Evolutionary conservation across 768 basidiomycete species (phyloP).

Genomic region (Lactifluus piperatus): DNA sequence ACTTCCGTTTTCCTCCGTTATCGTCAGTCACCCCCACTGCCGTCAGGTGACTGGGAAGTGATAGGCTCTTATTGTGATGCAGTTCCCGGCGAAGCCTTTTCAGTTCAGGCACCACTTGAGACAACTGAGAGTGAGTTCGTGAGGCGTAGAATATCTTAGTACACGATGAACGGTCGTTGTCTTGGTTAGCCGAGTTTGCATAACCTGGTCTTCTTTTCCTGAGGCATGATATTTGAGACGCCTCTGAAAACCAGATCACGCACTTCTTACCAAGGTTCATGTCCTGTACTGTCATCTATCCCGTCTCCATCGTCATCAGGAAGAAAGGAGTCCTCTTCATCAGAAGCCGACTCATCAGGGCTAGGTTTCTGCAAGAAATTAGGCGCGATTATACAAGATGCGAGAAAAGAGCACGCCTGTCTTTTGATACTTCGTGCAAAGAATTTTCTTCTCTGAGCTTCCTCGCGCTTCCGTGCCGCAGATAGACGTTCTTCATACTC

Average conservation of each 20-base stretch:
- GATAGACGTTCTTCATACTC: slow-evolving; percentile 55
- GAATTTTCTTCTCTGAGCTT: slow-evolving; percentile 41
- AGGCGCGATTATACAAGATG: not conserved
- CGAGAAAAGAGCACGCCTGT: slow-evolving; percentile 34
- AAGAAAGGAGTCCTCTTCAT: slow-evolving; percentile 8
- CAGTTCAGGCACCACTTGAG: slow-evolving; percentile 84
- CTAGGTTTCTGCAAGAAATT: not conserved
- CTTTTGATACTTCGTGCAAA: slow-evolving; percentile 53
- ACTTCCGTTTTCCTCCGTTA: slow-evolving; percentile 4
- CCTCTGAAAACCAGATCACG: not conserved
- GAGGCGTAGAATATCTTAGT: slow-evolving; percentile 92
- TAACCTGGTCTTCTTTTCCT: slow-evolving; percentile 1
- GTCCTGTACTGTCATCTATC: not conserved
- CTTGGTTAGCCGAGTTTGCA: slow-evolving; percentile 15
- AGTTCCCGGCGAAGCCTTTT: slow-evolving; percentile 50
- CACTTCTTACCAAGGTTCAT: not conserved
- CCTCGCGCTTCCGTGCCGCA: slow-evolving; percentile 56
- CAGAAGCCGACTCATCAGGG: slow-evolving; percentile 17
- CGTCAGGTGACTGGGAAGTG: not conserved
- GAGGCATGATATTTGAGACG: not conserved
- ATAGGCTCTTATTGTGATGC: not conserved
- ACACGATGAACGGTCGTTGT: slow-evolving; percentile 48
- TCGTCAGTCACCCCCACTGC: not conserved
- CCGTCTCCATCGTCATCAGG: slow-evolving; percentile 10
- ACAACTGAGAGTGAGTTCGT: slow-evolving; percentile 90